Conservation (phyloP, 768 basidiomycete species). For the Tricholoma hemisulphureum region DNA sequence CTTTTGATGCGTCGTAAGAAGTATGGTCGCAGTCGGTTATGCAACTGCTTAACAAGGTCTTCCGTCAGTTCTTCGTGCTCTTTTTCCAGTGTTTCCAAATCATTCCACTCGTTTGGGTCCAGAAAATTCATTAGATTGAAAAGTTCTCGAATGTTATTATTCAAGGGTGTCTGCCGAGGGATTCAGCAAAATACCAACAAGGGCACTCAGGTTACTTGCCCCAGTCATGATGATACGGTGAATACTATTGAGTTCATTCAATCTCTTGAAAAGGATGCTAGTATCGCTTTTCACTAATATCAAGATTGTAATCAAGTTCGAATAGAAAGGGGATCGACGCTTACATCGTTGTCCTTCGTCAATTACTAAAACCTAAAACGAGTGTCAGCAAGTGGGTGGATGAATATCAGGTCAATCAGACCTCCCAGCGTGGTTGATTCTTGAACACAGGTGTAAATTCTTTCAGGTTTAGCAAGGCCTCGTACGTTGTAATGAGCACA, state of each 20-base stretch:
- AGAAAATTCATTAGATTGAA: constrained; percentile 98
- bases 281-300: constrained; percentile 76
- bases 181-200: constrained; percentile 8
- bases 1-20: constrained; percentile 93
- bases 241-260: constrained; percentile 73
- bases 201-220: constrained; percentile 37
- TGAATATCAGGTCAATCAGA: constrained; percentile 17
- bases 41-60: constrained; percentile 77
- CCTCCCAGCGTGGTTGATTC: constrained; percentile 86
- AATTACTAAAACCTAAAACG: constrained; percentile 63
- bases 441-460: constrained; percentile 80
- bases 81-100: constrained; percentile 71
- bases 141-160: constrained; percentile 95
- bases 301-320: constrained; percentile 7
- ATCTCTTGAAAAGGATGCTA: constrained; percentile 75
- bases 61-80: constrained; percentile 78
- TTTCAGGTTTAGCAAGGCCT: constrained; percentile 65
- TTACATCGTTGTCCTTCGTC: constrained; percentile 91
- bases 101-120: constrained; percentile 70
- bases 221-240: constrained; percentile 92
- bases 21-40: constrained; percentile 78
- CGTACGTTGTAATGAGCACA: constrained; percentile 91
- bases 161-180: constrained; percentile 73
- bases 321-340: constrained; percentile 22
- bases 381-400: neutral